Conservation (phyloP, 1,139 yeast genomes). For the Meyerozyma carpophila region DNA sequence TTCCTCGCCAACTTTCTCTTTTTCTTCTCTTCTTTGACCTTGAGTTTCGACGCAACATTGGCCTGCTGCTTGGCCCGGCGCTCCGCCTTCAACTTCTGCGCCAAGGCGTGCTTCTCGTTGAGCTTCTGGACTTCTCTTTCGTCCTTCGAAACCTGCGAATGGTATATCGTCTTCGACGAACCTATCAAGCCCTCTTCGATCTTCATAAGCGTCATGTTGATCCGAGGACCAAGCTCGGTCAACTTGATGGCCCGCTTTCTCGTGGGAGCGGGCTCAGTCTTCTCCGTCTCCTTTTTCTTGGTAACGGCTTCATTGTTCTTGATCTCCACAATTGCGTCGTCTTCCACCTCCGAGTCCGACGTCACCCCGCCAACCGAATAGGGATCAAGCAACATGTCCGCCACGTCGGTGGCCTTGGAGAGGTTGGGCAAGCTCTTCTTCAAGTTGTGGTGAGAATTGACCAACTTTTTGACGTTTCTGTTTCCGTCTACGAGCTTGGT, state of each 20-base stretch:
- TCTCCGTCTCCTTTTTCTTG: constrained; percentile 14
- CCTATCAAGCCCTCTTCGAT: constrained; percentile 92
- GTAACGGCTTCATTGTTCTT: constrained; percentile 35
- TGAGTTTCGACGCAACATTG: constrained; percentile 73
- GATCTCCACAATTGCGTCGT: constrained; percentile 80
- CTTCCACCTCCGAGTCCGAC: constrained; percentile 91
- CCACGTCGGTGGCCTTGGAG: constrained; percentile 61
- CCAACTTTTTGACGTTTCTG: constrained; percentile 70
- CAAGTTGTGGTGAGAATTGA: constrained; percentile 55
- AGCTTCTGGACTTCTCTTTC: constrained; percentile 53
- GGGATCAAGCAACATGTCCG: constrained; percentile 81
- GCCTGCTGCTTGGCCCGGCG: constrained; percentile 77
- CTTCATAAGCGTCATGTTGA: constrained; percentile 70
- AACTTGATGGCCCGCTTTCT: constrained; percentile 87
- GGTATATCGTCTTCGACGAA: constrained; percentile 70
- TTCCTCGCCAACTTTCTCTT: constrained; percentile 63
- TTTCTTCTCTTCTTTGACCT: constrained; percentile 66
- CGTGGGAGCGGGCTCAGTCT: constrained; percentile 22
- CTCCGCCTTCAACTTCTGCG: constrained; percentile 57
- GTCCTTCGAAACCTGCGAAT: constrained; percentile 61
- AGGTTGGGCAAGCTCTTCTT: constrained; percentile 75
- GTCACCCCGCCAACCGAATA: constrained; percentile 76
- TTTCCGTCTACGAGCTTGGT: constrained; percentile 84
- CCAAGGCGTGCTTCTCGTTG: constrained; percentile 63
- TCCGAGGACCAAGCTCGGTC: constrained; percentile 91